A percentile compares a stretch with the other conserved stretches of the same genome.
phyloP scores from a whole-genome alignment of 1,284 basidiomycete species.

The Ustilago vetiveriae region DNA sequence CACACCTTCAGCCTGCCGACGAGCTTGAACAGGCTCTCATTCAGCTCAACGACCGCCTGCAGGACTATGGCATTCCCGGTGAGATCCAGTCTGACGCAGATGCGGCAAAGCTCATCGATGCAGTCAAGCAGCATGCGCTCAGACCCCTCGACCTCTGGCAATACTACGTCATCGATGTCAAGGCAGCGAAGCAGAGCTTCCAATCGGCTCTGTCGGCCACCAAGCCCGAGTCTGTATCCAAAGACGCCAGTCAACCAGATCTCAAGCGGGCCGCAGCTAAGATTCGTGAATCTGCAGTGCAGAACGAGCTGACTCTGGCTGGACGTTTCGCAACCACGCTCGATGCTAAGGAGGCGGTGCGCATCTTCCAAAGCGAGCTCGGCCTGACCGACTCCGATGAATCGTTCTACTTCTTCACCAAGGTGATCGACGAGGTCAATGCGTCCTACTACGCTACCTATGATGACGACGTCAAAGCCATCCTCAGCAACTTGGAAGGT shows the following conservation, averaged over 20 bases:
- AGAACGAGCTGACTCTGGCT: slow-evolving; percentile 46
- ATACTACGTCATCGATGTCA: slow-evolving; percentile 58
- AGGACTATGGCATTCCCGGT: slow-evolving; percentile 37
- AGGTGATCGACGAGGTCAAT: slow-evolving; percentile 54
- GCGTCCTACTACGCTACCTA: slow-evolving; percentile 47
- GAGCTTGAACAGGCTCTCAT: slow-evolving; percentile 57
- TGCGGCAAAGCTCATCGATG: slow-evolving; percentile 46
- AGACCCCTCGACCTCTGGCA: slow-evolving; percentile 58
- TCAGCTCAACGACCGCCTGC: slow-evolving; percentile 43
- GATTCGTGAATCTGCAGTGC: slow-evolving; percentile 43
- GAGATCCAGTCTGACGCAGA: slow-evolving; percentile 50
- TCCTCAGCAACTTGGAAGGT: slow-evolving; percentile 52
- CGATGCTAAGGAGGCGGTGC: slow-evolving; percentile 31
- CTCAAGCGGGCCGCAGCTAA: slow-evolving; percentile 31
- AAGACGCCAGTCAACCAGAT: slow-evolving; percentile 1
- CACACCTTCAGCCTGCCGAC: slow-evolving; percentile 59
- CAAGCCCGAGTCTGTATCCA: slow-evolving; percentile 12
- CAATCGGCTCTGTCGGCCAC: slow-evolving; percentile 13
- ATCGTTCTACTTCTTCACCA: slow-evolving; percentile 31
- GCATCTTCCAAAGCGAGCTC: slow-evolving; percentile 31
- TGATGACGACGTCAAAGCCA: slow-evolving; percentile 60
- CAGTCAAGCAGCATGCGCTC: slow-evolving; percentile 52
- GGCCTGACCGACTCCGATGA: slow-evolving; percentile 27
- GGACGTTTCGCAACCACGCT: slow-evolving; percentile 53
- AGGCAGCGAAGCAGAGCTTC: slow-evolving; percentile 41